phyloP scores from a whole-genome alignment of 2,329 filamentous ascomycete genomes.

The Xylaria sp. region DNA sequence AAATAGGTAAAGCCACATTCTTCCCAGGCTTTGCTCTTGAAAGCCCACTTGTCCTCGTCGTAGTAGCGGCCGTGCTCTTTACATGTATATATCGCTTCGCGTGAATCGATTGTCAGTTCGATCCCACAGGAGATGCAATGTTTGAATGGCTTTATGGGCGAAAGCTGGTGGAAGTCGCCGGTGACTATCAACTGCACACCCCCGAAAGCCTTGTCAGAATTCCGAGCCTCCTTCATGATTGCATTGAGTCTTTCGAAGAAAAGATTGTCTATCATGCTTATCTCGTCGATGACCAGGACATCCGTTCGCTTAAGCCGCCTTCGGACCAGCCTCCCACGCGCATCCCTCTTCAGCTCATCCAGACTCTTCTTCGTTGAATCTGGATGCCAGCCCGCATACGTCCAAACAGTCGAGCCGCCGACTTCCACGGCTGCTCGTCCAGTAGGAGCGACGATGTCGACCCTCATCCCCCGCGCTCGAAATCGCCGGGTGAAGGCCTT shows the following conservation, averaged over 20 bases:
- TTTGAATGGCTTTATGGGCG: conserved; percentile 56
- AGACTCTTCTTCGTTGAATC: conserved; percentile 46
- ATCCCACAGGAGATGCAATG: conserved; percentile 49
- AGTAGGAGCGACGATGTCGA: conserved; percentile 60
- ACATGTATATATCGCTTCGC: conserved; percentile 32
- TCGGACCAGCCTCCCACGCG: conserved; percentile 35
- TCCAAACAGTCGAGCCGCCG: conserved; percentile 57
- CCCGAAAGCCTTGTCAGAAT: conserved; percentile 31
- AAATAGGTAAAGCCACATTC: conserved; percentile 53
- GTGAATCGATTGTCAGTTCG: conserved; percentile 26
- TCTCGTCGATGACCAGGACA: conserved; percentile 66
- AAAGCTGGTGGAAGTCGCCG: conserved; percentile 60
- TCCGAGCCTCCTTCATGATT: conserved; percentile 45
- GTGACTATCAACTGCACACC: conserved; percentile 55
- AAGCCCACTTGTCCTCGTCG: conserved; percentile 60
- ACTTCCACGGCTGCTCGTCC: conserved; percentile 60
- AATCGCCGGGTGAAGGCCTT: conserved; percentile 48
- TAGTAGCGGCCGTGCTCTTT: conserved; percentile 37
- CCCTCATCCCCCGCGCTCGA: conserved; percentile 35
- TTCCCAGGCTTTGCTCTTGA: conserved; percentile 54
- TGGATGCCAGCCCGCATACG: conserved; percentile 58
- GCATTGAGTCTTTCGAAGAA: conserved; percentile 54
- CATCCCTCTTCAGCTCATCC: conserved; percentile 34
- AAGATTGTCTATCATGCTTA: conserved; percentile 64
- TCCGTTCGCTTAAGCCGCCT: conserved; percentile 47